Percentiles rank a stretch among this genome's conserved stretches.
These are phyloP conservation scores for Aspergillus nomiae DNA, from an alignment of 2,329 filamentous ascomycete genomes.

Conservation along the genomic window DNA sequence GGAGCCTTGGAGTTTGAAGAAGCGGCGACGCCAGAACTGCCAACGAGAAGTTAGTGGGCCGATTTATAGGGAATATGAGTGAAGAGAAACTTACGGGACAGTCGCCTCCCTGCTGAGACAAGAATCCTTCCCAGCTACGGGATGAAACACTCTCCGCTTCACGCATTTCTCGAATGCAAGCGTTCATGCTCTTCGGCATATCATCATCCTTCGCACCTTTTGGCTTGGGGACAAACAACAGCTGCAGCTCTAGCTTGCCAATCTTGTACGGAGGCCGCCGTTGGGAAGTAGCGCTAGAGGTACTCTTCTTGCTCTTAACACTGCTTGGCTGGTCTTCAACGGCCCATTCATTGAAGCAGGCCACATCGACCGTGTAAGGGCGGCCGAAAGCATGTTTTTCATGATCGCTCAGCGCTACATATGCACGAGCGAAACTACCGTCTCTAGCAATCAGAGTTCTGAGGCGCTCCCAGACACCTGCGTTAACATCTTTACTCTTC, in stretches of 20 bases:
- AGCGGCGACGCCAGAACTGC: slow-evolving; percentile 95
- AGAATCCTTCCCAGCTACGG: slow-evolving; percentile 79
- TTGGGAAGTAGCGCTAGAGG: slow-evolving; percentile 58
- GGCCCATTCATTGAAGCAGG: slow-evolving; percentile 99
- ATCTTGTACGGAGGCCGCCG: slow-evolving; percentile 91
- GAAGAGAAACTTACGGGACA: slow-evolving; percentile 73
- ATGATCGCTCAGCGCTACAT: slow-evolving; percentile 91
- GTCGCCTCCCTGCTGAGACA: slow-evolving; percentile 96
- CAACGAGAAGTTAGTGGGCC: slow-evolving; percentile 10
- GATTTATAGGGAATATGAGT: background rate
- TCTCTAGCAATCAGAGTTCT: slow-evolving; percentile 86
- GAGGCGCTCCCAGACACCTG: slow-evolving; percentile 74
- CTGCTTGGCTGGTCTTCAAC: slow-evolving; percentile 82
- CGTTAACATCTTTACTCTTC: slow-evolving; percentile 62
- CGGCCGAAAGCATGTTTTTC: slow-evolving; percentile 86
- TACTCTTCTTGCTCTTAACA: slow-evolving; percentile 89
- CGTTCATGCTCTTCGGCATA: slow-evolving; percentile 99
- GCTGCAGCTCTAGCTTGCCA: slow-evolving; percentile 89
- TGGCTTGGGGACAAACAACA: slow-evolving; percentile 91
- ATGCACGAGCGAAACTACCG: slow-evolving; percentile 91
- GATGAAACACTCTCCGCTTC: slow-evolving; percentile 80
- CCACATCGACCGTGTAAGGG: slow-evolving; percentile 82
- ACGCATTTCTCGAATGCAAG: slow-evolving; percentile 88
- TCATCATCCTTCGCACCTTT: slow-evolving; percentile 86
- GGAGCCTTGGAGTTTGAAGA: slow-evolving; percentile 89